These are phyloP conservation scores for Mallotus repandus DNA, from an alignment of 441 rosid genomes.

Conservation along the genomic window DNA sequence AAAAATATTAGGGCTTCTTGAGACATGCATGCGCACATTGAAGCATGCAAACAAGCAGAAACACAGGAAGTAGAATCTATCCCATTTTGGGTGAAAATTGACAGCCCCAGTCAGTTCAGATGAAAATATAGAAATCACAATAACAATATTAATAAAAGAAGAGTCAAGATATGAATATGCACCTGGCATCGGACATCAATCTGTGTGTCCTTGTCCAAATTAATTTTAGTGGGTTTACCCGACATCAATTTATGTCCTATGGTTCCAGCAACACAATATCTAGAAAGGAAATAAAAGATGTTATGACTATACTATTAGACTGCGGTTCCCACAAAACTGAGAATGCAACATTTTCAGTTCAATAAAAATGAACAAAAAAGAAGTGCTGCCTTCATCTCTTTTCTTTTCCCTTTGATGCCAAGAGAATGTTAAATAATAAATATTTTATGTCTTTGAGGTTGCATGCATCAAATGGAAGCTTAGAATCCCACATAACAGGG, in stretches of 20 bases:
- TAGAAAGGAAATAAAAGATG: slow-evolving; percentile 17
- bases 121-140: not conserved
- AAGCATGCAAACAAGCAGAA: not conserved
- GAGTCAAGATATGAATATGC: slow-evolving; percentile 18
- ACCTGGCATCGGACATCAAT: slow-evolving; percentile 95
- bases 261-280: slow-evolving; percentile 94
- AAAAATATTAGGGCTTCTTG: not conserved
- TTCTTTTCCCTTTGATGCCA: not conserved
- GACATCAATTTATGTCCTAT: slow-evolving; percentile 89
- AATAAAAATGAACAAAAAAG: not conserved
- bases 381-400: too few species aligned
- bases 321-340: not conserved
- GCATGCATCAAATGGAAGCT: slow-evolving; percentile 5
- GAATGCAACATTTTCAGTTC: not conserved
- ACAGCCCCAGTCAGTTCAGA: not conserved
- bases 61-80: not conserved
- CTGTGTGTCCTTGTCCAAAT: slow-evolving; percentile 76
- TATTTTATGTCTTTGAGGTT: too few species aligned
- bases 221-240: slow-evolving; percentile 77
- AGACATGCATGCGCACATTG: not conserved
- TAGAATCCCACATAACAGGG: not conserved
- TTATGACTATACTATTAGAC: not conserved
- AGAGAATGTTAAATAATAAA: not conserved
- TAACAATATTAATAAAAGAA: not conserved
- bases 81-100: not conserved